Evolutionary conservation across 148 eudicot species (phyloP).

Genomic region (Heliosperma pusillum): DNA sequence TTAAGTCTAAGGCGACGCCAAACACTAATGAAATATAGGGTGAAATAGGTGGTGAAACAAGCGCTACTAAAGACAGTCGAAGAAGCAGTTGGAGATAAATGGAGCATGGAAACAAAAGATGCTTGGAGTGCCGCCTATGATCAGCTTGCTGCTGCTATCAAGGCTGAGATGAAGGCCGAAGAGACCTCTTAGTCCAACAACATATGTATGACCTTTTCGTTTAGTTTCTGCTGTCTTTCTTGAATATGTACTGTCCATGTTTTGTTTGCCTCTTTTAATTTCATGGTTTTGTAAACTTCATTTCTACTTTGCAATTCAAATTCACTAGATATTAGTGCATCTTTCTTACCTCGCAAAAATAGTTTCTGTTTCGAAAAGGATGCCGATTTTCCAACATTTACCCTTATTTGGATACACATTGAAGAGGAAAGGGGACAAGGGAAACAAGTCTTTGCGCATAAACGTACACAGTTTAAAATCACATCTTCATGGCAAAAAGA

Average conservation of each 20-base stretch:
- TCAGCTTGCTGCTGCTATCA: conserved; percentile 32
- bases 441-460: too few species aligned
- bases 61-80: conserved; percentile 27
- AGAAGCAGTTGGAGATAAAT: conserved; percentile 32
- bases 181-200: conserved; percentile 14
- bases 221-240: not conserved
- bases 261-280: not conserved
- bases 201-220: not conserved
- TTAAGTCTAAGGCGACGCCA: not conserved
- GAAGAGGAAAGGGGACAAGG: too few species aligned
- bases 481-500: conserved; percentile 2
- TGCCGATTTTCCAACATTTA: too few species aligned
- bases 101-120: conserved; percentile 22
- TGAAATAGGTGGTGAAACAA: conserved; percentile 30
- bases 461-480: not conserved
- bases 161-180: conserved; percentile 30
- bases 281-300: too few species aligned
- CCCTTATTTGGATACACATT: too few species aligned
- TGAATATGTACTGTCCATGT: not conserved
- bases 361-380: too few species aligned
- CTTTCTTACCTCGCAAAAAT: too few species aligned
- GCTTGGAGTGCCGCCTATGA: conserved; percentile 33
- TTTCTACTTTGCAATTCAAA: too few species aligned
- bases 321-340: too few species aligned
- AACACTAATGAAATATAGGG: not conserved